Conservation (phyloP, 139 green algal genomes). For the Choricystis sp. region DNA sequence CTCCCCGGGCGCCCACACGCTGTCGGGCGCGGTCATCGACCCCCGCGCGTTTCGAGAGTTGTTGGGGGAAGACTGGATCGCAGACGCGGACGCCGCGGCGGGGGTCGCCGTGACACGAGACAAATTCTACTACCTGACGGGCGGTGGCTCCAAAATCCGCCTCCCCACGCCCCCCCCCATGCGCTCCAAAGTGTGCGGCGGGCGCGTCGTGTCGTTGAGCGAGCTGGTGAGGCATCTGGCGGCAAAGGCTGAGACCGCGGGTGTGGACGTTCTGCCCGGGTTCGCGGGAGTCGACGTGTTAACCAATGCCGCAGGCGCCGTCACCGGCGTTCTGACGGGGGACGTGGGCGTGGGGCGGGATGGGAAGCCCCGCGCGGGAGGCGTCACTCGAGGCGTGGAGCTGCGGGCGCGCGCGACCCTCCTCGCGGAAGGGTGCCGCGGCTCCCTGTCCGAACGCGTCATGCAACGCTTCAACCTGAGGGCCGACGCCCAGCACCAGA, state of each 20-base stretch:
- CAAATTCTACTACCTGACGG: slow-evolving; percentile 31
- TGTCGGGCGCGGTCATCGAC: slow-evolving; percentile 82
- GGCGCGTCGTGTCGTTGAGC: slow-evolving; percentile 6
- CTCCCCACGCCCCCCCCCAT: slow-evolving; percentile 51
- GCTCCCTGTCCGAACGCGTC: slow-evolving; percentile 60
- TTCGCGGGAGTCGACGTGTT: slow-evolving; percentile 56
- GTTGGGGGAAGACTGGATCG: slow-evolving; percentile 57
- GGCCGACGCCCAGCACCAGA: slow-evolving; percentile 44
- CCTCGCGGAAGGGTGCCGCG: slow-evolving; percentile 76
- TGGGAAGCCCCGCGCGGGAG: slow-evolving; percentile 30
- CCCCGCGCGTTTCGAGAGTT: slow-evolving; percentile 68
- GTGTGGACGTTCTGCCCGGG: slow-evolving; percentile 79
- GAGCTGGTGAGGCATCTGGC: slow-evolving; percentile 64
- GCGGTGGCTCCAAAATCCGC: slow-evolving; percentile 10
- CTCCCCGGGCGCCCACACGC: slow-evolving; percentile 53
- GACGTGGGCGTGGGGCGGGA: slow-evolving; percentile 66
- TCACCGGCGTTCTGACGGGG: slow-evolving; percentile 56
- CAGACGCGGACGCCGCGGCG: slow-evolving; percentile 16
- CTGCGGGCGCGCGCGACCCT: slow-evolving; percentile 63
- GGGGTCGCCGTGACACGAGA: slow-evolving; percentile 16
- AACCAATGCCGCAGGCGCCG: slow-evolving; percentile 26
- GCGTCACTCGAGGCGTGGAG: slow-evolving; percentile 54
- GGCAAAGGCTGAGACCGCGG: slow-evolving; percentile 52
- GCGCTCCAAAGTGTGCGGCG: slow-evolving; percentile 50
- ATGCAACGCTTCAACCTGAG: slow-evolving; percentile 52